Percentiles rank a stretch among this genome's conserved stretches.
Evolutionary conservation across 1,284 basidiomycete genomes (phyloP).

Genomic region (Farysia itapuensis): DNA sequence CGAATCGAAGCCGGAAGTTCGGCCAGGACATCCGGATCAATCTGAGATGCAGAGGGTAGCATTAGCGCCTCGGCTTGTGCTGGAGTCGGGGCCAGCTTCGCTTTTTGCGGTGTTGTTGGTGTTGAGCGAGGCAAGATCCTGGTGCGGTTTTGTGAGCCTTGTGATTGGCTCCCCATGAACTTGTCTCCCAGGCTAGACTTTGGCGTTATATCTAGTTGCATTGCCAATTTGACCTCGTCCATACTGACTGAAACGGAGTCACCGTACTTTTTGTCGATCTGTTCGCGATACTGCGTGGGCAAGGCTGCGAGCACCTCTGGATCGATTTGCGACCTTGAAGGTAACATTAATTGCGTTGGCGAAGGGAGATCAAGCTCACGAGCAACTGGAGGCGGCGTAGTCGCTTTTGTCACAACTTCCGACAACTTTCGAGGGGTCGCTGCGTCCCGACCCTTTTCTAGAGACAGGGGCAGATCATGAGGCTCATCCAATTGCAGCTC

Average conservation of each 20-base stretch:
- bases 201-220: conserved; percentile 1
- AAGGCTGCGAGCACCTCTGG: conserved; percentile 34
- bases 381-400: not conserved
- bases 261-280: conserved; percentile 33
- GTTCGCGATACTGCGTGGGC: conserved; percentile 33
- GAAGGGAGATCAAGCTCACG: conserved; percentile 4
- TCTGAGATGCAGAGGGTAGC: conserved; percentile 49
- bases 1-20: conserved; percentile 48
- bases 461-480: conserved; percentile 8
- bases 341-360: conserved; percentile 40
- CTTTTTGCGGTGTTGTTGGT: conserved; percentile 26
- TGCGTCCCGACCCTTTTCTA: conserved; percentile 23
- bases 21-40: conserved; percentile 50
- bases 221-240: not conserved
- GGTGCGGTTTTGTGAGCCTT: conserved; percentile 6
- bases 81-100: conserved; percentile 16
- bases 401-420: not conserved
- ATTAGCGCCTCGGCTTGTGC: conserved; percentile 24
- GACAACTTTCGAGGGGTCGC: conserved; percentile 10
- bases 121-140: conserved; percentile 23
- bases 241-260: no score
- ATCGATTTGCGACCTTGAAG: conserved; percentile 49
- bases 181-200: not conserved
- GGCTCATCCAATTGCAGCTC: conserved; percentile 11
- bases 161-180: not conserved